Base-by-base conservation (phyloP, 1,139 yeast genomes). In the Taphrina pruni region DNA sequence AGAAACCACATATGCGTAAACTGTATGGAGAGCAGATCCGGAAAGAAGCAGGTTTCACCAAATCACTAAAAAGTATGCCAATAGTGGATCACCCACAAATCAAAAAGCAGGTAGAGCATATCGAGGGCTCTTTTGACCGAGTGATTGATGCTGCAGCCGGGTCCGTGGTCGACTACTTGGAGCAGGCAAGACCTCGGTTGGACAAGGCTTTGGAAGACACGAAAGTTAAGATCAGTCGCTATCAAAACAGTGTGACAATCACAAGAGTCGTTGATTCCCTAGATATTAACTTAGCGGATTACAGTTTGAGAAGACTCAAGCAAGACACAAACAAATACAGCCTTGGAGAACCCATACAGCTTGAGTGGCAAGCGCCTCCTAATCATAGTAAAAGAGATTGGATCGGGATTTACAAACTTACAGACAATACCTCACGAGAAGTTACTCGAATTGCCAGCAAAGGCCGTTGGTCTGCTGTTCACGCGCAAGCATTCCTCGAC, bases 1-100 rank as follows among this genome's bases (percentile, higher is more conserved):
- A 90, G 76, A 88, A 87, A 74, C 85, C 89, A 38, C 96, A 90
- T 76, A 89, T 90, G 91, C 84, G 87, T 71, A 87, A 86, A 76
- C 82, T 90, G 5, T 90, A 90, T 75, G 96, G 96, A 35, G 87
- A 86, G 73, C 84, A 82, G 70, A 73, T 81, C 55, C 72, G 80
- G 38, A 74, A 77, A 46, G 80, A 78, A 60, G 85, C 88, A 6
- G 89, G 89, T 14, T 88, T 89, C 12, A 84, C 89, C 65, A 88
- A 88, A 76, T 88, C 92, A 1, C 80, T 86, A 72, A 83, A 84
- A 73, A 84, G 62, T 17, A 58, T 65, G 69, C 64, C 64, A 8
- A 61, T 64, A 20, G 60, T 64, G 45, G 67, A 64, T 36, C 67
- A 64, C 26, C 67, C 60, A 2, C 60, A 55, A n/a, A 50, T 64